These are phyloP conservation scores for Aotearoamyces nothofagi DNA, from an alignment of 2,329 filamentous ascomycete species.

Conservation along the genomic window DNA sequence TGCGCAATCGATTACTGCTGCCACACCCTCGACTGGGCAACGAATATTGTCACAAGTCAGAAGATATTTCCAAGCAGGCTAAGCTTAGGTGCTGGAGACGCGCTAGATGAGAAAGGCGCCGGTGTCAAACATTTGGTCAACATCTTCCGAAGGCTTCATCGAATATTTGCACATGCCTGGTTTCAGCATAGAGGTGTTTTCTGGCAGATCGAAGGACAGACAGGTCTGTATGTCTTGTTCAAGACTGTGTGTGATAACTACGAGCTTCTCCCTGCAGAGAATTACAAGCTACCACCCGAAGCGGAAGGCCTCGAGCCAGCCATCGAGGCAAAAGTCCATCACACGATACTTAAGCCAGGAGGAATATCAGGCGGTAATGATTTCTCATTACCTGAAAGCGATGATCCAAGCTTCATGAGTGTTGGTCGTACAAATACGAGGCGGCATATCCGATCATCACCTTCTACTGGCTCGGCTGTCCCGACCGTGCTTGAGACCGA, in stretches of 20 bases:
- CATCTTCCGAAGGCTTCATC: constrained; percentile 84
- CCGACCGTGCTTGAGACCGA: constrained; percentile 71
- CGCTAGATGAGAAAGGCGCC: constrained; percentile 41
- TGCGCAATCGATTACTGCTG: constrained; percentile 99
- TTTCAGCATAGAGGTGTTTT: constrained; percentile 94
- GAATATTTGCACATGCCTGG: constrained; percentile 98
- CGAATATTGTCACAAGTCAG: constrained; percentile 81
- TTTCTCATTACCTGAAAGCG: constrained; percentile 16
- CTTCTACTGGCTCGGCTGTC: constrained; percentile 64
- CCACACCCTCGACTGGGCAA: constrained; percentile 95
- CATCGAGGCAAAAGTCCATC: constrained; percentile 25
- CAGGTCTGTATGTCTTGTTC: constrained; percentile 92
- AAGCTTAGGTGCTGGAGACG: constrained; percentile 20
- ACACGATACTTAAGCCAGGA: constrained; percentile 22
- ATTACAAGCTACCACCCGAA: constrained; percentile 88
- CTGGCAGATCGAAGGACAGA: constrained; percentile 80
- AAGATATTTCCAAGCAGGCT: constrained; percentile 84
- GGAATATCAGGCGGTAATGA: constrained; percentile 5
- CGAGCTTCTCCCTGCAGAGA: constrained; percentile 77
- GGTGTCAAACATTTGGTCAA: constrained; percentile 80
- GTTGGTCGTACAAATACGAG: constrained; percentile 57
- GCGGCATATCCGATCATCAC: constrained; percentile 65
- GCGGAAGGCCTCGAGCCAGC: constrained; percentile 65
- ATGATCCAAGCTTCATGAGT: constrained; percentile 34
- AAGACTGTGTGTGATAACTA: constrained; percentile 94